A percentile compares a stretch with the other conserved stretches of the same genome.
Evolutionary conservation across 108 stramenopile species (phyloP).

Genomic region (Mediolabrus comicus): DNA sequence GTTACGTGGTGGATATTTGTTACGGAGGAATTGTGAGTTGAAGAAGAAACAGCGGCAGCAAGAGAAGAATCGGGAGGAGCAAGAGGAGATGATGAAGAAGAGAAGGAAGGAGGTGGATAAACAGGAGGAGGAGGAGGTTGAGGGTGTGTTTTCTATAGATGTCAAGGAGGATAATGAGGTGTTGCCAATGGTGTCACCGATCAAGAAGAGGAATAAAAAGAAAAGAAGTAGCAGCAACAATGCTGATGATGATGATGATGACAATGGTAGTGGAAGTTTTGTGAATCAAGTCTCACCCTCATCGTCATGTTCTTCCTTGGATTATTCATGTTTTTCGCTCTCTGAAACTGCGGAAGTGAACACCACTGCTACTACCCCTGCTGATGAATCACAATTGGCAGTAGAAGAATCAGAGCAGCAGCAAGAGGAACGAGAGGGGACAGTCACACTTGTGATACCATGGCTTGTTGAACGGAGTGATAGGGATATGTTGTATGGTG

Average conservation of each 20-base stretch:
- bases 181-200: background rate
- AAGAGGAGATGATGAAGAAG: background rate
- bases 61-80: background rate
- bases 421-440: background rate
- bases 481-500: constrained; percentile 53
- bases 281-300: constrained; percentile 2
- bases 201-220: background rate
- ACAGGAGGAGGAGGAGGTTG: background rate
- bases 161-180: background rate
- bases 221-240: too few species aligned
- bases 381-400: background rate
- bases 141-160: background rate
- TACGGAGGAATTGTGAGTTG: constrained; percentile 15
- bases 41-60: constrained; percentile 2
- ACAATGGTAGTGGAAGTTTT: background rate
- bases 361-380: background rate
- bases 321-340: constrained; percentile 33
- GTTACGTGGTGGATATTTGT: constrained; percentile 59
- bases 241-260: constrained; percentile 2
- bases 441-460: constrained; percentile 72
- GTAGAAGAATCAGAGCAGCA: background rate
- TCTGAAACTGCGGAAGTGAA: background rate
- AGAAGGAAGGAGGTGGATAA: background rate
- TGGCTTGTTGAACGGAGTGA: constrained; percentile 62
- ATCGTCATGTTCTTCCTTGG: constrained; percentile 23